Evolutionary conservation across 768 basidiomycete genomes (phyloP), one percentile per base, ranked within the genome.

Genomic region (Phaeotremella skinneri): DNA sequence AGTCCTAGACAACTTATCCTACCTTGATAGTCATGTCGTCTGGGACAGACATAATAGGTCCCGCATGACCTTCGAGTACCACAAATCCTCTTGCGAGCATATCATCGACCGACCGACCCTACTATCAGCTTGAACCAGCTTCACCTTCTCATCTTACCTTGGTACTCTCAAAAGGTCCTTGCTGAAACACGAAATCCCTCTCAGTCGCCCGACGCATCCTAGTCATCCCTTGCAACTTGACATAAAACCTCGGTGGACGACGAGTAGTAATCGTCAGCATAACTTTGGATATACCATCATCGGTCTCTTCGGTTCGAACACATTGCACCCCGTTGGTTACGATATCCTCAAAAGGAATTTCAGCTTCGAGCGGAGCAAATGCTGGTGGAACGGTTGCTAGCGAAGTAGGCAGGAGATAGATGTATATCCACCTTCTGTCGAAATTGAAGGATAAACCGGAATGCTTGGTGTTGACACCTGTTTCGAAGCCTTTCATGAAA

Each of bases 301-400:
- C 51, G 9, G 26, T 17, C 49, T 23, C 34, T 37, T n/a, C 17
- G 11, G 17, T 37, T n/a, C n/a, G 17, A 14, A 30, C 4, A 13
- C 21, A 45, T 27, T 37, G 32, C 6, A 52, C 27, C 17, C 51
- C 51, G 11, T 32, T n/a, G n/a, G 51, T 52, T 20, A 52, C 26
- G 27, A 52, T 52, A 52, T 52, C 51, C 30, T 52, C 51, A 25
- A 52, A 52, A 20, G 51, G 51, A 27, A 52, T 31, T 20, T 52
- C 51, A 4, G 51, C 51, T 23, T 32, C 20, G 14, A 52, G 31
- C 4, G 51, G 51, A 13, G 20, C 34, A 30, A 52, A 32, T 20
- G 29, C 51, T 4, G 51, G 20, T 4, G 51, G 51, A 21, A 34
- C 37, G 17, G 29, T 30, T 6, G 51, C 34, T 9, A 23, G 29